Conservation (phyloP, 116 monocot genomes). For the Cymodocea nodosa region DNA sequence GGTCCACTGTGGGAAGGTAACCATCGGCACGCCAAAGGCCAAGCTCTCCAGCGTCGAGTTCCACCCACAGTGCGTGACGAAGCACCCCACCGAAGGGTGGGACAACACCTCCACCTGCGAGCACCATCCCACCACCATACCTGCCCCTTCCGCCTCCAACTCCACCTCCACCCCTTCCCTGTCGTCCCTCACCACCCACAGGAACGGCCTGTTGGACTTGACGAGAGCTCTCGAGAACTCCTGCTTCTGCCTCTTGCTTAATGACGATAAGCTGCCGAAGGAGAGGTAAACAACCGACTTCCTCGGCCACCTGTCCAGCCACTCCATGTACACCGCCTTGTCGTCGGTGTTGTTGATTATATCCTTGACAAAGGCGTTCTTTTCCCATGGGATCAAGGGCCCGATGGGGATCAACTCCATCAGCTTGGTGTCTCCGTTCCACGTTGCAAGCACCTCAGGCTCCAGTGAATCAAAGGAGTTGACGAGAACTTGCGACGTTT, state of each 20-base stretch:
- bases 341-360: neutral
- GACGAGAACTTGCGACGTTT: constrained; percentile 25
- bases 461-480: constrained; percentile 56
- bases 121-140: constrained; percentile 29
- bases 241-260: constrained; percentile 4
- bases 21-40: constrained; percentile 27
- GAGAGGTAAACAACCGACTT: constrained; percentile 8
- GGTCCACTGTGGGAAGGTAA: constrained; percentile 40
- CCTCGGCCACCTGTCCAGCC: constrained; percentile 1
- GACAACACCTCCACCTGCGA: constrained; percentile 21
- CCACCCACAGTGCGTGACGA: constrained; percentile 71
- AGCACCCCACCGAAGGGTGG: constrained; percentile 33
- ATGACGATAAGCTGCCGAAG: constrained; percentile 1
- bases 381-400: constrained; percentile 9
- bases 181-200: constrained; percentile 6
- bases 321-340: constrained; percentile 8
- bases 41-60: constrained; percentile 47
- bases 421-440: neutral
- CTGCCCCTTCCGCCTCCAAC: constrained; percentile 5
- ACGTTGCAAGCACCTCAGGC: constrained; percentile 2
- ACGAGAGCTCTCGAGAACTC: constrained; percentile 2
- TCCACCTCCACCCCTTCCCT: constrained; percentile 4
- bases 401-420: constrained; percentile 22
- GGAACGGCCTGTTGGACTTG: constrained; percentile 2
- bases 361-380: no score